Evolutionary conservation across 192 early-diverging fungal genomes (phyloP).

Genomic region (Cladochytrium replicatum): DNA sequence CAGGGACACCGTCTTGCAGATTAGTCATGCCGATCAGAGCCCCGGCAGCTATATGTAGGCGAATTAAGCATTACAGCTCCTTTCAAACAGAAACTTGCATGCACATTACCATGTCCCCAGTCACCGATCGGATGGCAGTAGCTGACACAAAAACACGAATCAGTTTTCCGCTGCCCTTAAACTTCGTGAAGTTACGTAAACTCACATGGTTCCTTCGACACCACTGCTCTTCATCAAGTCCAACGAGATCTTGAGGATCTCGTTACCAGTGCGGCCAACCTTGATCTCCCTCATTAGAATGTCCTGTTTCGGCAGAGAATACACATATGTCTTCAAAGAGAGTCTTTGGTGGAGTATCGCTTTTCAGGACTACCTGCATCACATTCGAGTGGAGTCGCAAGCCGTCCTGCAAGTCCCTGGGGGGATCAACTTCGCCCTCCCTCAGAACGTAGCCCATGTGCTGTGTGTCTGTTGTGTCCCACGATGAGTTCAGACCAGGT

Average conservation of each 20-base stretch:
- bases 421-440: constrained; percentile 3
- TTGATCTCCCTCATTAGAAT: constrained; percentile 10
- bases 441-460: constrained; percentile 10
- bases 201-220: constrained; percentile 7
- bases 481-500: constrained; percentile 8
- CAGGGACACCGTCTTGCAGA: constrained; percentile 11
- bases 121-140: constrained; percentile 17
- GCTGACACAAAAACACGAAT: too few species aligned
- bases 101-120: constrained; percentile 12
- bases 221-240: background rate
- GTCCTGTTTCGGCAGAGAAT: too few species aligned
- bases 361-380: too few species aligned
- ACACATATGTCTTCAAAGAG: too few species aligned
- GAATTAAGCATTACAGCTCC: too few species aligned
- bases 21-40: constrained; percentile 16
- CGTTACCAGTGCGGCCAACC: constrained; percentile 3
- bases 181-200: too few species aligned
- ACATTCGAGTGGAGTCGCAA: constrained; percentile 6
- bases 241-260: background rate
- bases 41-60: too few species aligned
- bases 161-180: too few species aligned
- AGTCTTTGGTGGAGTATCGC: too few species aligned
- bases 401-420: constrained; percentile 1
- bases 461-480: constrained; percentile 17
- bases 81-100: too few species aligned